phyloP scores from a whole-genome alignment of 148 eudicot species.

The Dysphania ambrosioides region DNA sequence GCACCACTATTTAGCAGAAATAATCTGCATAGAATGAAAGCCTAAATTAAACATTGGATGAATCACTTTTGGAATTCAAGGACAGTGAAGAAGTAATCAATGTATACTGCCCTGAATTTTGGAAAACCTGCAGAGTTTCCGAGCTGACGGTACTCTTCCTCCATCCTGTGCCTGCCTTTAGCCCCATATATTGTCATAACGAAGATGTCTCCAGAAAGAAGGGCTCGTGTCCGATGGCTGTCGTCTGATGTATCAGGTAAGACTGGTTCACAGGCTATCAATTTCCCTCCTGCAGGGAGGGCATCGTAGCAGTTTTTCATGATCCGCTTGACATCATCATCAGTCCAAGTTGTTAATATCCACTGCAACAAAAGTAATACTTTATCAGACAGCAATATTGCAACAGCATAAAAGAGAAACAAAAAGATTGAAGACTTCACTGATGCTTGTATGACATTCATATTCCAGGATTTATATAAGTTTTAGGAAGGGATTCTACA shows the following conservation, averaged over 20 bases:
- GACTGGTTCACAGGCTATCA: slow-evolving; percentile 56
- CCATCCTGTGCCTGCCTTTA: slow-evolving; percentile 52
- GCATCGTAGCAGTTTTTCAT: slow-evolving; percentile 47
- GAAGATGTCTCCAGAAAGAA: slow-evolving; percentile 56
- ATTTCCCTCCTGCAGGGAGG: slow-evolving; percentile 52
- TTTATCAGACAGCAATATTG: slow-evolving; percentile 1
- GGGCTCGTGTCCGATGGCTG: slow-evolving; percentile 50
- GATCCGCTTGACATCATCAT: slow-evolving; percentile 37
- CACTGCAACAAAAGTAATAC: slow-evolving; percentile 31
- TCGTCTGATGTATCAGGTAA: slow-evolving; percentile 46
- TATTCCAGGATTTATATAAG: not conserved
- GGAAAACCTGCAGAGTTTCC: slow-evolving; percentile 46
- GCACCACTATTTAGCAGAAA: too few relatives aligned
- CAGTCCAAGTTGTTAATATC: slow-evolving; percentile 56
- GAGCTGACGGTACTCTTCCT: slow-evolving; percentile 45
- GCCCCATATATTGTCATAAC: slow-evolving; percentile 58
- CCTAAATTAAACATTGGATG: not conserved
- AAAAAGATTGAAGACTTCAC: not conserved
- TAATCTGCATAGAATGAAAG: not conserved
- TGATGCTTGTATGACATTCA: not conserved
- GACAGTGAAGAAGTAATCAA: slow-evolving; percentile 48
- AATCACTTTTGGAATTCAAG: slow-evolving; percentile 47
- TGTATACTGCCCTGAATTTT: slow-evolving; percentile 40
- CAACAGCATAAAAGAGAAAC: not conserved
- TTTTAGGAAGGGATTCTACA: too few relatives aligned